These are phyloP conservation scores for Moesziomyces antarcticus DNA, from an alignment of 1,284 basidiomycete species.

Conservation along the genomic window DNA sequence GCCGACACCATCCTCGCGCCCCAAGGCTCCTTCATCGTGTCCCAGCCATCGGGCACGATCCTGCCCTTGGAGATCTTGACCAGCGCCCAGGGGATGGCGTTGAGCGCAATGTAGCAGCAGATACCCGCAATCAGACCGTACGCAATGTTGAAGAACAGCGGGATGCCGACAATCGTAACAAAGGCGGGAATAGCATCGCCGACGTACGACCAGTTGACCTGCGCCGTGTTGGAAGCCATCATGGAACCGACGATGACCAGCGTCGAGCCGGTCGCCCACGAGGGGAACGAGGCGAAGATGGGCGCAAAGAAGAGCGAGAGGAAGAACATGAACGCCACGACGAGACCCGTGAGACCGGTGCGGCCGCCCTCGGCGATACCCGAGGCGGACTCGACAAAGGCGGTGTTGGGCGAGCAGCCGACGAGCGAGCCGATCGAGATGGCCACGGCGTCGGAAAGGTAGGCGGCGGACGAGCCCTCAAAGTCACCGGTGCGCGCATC, in stretches of 20 bases:
- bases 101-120: conserved; percentile 77
- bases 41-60: conserved; percentile 75
- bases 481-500: conserved; percentile 87
- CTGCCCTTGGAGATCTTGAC: conserved; percentile 74
- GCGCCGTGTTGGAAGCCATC: conserved; percentile 86
- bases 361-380: conserved; percentile 80
- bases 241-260: conserved; percentile 86
- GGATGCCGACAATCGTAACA: conserved; percentile 49
- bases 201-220: conserved; percentile 88
- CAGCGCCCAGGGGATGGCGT: conserved; percentile 75
- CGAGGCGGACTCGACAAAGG: conserved; percentile 81
- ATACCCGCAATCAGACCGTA: conserved; percentile 88
- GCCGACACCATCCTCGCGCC: conserved; percentile 43
- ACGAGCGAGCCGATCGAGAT: conserved; percentile 84
- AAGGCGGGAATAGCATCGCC: conserved; percentile 78
- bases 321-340: conserved; percentile 83
- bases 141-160: conserved; percentile 75
- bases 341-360: conserved; percentile 84
- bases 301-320: conserved; percentile 88
- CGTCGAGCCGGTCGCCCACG: conserved; percentile 89
- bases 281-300: conserved; percentile 85
- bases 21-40: conserved; percentile 65
- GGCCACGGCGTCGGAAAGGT: conserved; percentile 76
- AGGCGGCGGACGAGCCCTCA: conserved; percentile 84
- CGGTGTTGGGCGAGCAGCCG: conserved; percentile 87